Evolutionary conservation across 768 basidiomycete genomes (phyloP).

Genomic region (Phaeotremella fagi): DNA sequence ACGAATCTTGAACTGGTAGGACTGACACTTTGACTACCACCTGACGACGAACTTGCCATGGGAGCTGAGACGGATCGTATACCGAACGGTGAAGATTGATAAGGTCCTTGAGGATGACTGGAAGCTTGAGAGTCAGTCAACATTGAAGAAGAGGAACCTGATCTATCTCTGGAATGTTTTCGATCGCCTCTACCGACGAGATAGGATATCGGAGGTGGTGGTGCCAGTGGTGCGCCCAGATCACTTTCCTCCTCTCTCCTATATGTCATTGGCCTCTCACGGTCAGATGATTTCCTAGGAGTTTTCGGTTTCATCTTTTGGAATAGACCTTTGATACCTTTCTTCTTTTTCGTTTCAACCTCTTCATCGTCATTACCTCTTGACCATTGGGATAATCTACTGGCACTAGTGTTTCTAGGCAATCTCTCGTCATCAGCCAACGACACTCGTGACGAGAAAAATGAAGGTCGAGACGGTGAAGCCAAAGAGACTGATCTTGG

Average conservation of each 20-base stretch:
- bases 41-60: slow-evolving; percentile 27
- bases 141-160: slow-evolving; percentile 30
- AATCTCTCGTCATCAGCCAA: slow-evolving; percentile 8
- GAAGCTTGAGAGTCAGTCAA: slow-evolving; percentile 16
- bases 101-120: not conserved
- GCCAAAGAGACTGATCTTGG: slow-evolving; percentile 46
- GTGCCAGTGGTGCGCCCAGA: slow-evolving; percentile 61
- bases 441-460: slow-evolving; percentile 38
- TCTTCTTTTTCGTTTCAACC: slow-evolving; percentile 38
- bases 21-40: slow-evolving; percentile 34
- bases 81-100: slow-evolving; percentile 13
- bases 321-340: slow-evolving; percentile 47
- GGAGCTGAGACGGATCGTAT: slow-evolving; percentile 43
- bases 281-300: not conserved
- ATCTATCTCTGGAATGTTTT: slow-evolving; percentile 25
- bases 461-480: slow-evolving; percentile 41
- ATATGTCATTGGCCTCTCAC: not conserved
- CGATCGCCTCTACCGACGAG: slow-evolving; percentile 56
- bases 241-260: slow-evolving; percentile 6
- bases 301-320: slow-evolving; percentile 42
- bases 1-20: slow-evolving; percentile 39
- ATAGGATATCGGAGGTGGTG: slow-evolving; percentile 86
- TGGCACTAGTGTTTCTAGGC: slow-evolving; percentile 15
- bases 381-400: slow-evolving; percentile 29
- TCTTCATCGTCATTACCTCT: slow-evolving; percentile 9